phyloP scores from a whole-genome alignment of 768 basidiomycete species.

The Daedaleopsis sinensis region DNA sequence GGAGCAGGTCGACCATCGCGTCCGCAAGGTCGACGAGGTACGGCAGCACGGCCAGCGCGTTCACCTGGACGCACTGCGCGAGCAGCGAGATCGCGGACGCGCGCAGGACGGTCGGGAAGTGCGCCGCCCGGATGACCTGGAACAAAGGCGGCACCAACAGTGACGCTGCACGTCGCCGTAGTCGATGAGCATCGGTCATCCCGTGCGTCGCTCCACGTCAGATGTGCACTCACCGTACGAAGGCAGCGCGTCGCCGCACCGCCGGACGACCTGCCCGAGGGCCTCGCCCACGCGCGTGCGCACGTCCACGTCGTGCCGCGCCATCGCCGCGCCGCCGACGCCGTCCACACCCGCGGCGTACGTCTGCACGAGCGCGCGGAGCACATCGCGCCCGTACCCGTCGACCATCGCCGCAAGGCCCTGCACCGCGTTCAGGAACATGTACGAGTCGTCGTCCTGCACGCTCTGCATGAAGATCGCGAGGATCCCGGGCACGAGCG shows the following conservation, averaged over 20 bases:
- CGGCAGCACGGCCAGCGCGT: conserved; percentile 59
- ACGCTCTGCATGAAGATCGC: conserved; percentile 85
- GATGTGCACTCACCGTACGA: conserved; percentile 57
- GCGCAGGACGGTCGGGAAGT: conserved; percentile 75
- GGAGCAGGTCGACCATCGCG: conserved; percentile 78
- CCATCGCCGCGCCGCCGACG: conserved; percentile 46
- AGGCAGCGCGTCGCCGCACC: conserved; percentile 70
- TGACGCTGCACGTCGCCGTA: conserved; percentile 56
- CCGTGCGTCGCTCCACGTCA: neutral
- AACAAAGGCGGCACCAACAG: conserved; percentile 75
- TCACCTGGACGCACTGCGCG: conserved; percentile 70
- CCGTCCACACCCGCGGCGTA: conserved; percentile 63
- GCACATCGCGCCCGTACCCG: conserved; percentile 70
- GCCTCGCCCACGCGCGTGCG: conserved; percentile 86
- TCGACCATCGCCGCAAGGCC: conserved; percentile 89
- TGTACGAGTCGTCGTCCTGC: conserved; percentile 94
- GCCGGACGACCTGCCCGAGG: conserved; percentile 71
- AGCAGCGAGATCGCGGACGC: conserved; percentile 71
- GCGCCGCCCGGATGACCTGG: conserved; percentile 54
- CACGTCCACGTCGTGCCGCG: conserved; percentile 69
- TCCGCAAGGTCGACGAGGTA: conserved; percentile 64
- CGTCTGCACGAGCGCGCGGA: conserved; percentile 63
- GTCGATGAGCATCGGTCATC: neutral
- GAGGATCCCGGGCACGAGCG: conserved; percentile 80
- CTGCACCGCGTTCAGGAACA: conserved; percentile 91